Base-by-base conservation (phyloP, 352 stramenopile species). In the Phytophthora cajani region DNA sequence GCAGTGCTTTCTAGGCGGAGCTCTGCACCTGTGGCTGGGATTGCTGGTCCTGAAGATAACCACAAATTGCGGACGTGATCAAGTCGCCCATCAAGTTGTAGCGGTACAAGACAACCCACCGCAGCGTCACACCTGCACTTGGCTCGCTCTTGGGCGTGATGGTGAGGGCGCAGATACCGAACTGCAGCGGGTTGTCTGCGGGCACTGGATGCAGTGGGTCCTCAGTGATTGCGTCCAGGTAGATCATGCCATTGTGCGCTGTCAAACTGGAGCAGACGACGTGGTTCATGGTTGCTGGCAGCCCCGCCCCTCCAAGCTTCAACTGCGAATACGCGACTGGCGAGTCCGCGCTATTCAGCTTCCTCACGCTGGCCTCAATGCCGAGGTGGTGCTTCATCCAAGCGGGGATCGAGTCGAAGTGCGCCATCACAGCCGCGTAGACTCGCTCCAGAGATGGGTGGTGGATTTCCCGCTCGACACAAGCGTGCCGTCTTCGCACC, bases 21-120 rank as follows among this genome's bases (percentile, higher is more conserved):
- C 27, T 7, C 27, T 32, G 27, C 27, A 32, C 27, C 27, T 32
- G 27, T 32, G 27, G 7, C 4, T 8, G 27, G 27, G 27, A 16
- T 42, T 42, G 36, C 14, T 42, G 36, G 12, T 71, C 56, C 9
- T 69, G 62, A 57, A 81, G 57, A 57, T 75, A 71, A 21, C 57
- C 21, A 23, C 67, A 76, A 40, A 81, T 21, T 9, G 68, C 46
- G 1, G 74, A 62, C 19, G 71, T 76, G 47, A 81, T 74, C 12
- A 81, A 42, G 55, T 81, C 74, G 14, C 71, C 74, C n/a, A 74
- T 14, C 38, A 70, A 27, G 21, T 72, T 75, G 49, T 81, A 81
- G 33, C 62, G 75, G 19, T 77, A 77, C 12, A 73, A 55, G 12
- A 74, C 52, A 11, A 71, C 47, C 53, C 66, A 74, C 5, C 67